Evolutionary conservation across 805 yeast species (phyloP).

Genomic region (Torulaspora franciscae): DNA sequence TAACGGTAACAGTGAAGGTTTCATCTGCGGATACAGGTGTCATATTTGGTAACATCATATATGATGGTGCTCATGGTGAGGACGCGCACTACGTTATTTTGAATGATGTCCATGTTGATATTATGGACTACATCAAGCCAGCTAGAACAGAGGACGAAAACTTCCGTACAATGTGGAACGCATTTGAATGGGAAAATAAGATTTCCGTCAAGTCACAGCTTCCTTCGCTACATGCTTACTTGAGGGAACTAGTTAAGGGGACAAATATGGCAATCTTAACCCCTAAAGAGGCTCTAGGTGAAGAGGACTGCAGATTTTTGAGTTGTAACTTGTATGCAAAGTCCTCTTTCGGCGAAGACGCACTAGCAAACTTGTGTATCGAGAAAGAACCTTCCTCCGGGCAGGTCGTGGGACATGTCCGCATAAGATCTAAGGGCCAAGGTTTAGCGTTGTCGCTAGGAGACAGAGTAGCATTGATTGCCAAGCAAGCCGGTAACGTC

Average conservation of each 20-base stretch:
- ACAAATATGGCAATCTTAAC: conserved; percentile 95
- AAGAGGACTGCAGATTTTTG: conserved; percentile 70
- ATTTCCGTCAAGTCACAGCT: conserved; percentile 75
- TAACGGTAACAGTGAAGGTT: conserved; percentile 86
- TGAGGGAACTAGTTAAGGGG: conserved; percentile 61
- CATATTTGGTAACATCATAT: conserved; percentile 92
- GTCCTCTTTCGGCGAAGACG: conserved; percentile 95
- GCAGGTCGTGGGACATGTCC: conserved; percentile 84
- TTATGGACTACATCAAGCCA: conserved; percentile 96
- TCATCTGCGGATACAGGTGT: conserved; percentile 98
- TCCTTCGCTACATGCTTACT: conserved; percentile 64
- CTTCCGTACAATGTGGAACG: conserved; percentile 98
- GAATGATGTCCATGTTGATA: conserved; percentile 91
- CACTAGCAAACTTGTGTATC: conserved; percentile 89
- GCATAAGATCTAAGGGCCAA: conserved; percentile 96
- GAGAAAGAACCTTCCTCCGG: conserved; percentile 67
- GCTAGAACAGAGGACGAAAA: conserved; percentile 83
- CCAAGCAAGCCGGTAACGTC: conserved; percentile 49
- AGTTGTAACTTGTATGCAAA: conserved; percentile 91
- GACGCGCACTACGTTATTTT: conserved; percentile 86
- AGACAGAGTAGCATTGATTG: conserved; percentile 83
- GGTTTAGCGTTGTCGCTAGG: conserved; percentile 94
- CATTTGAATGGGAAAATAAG: conserved; percentile 99
- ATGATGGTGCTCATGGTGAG: conserved; percentile 91
- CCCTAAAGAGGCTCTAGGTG: conserved; percentile 84